Evolutionary conservation across 176 grass and related monocot genomes (phyloP).

Genomic region (Bothriochloa decipiens): DNA sequence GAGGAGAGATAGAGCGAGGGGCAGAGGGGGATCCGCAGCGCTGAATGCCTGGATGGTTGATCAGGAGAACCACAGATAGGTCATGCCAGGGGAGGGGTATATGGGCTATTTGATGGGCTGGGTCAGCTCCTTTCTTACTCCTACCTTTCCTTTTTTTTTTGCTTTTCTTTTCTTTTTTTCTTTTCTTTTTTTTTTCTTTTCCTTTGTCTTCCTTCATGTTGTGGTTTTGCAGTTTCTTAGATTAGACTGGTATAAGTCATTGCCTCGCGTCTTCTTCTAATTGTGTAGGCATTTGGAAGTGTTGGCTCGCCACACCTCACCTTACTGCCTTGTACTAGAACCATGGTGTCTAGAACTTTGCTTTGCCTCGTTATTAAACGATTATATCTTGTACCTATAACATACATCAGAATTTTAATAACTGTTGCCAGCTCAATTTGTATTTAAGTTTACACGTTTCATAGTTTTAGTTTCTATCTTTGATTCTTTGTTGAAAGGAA

Average conservation of each 20-base stretch:
- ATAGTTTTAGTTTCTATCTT: constrained; percentile 22
- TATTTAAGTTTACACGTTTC: not conserved
- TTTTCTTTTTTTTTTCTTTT: not conserved
- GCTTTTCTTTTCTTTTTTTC: not conserved
- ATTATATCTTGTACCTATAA: constrained; percentile 4
- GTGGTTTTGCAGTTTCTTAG: not conserved
- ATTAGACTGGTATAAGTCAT: not conserved
- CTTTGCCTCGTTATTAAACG: not conserved
- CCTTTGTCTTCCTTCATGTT: not conserved
- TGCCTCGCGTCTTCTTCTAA: not conserved
- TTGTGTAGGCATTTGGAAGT: not conserved
- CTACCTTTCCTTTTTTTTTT: not conserved
- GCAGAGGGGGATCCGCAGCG: too few species aligned
- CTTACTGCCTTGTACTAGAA: not conserved
- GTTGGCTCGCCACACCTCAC: not conserved
- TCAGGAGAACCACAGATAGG: not conserved
- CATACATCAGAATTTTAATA: not conserved
- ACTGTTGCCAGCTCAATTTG: not conserved
- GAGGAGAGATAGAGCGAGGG: not conserved
- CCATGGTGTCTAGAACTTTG: not conserved
- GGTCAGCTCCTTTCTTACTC: not conserved
- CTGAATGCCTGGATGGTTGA: not conserved
- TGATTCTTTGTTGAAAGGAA: constrained; percentile 29
- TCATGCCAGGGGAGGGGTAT: not conserved
- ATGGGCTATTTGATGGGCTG: not conserved